phyloP scores from a whole-genome alignment of 352 stramenopile species.

The Phytophthora pistaciae region DNA sequence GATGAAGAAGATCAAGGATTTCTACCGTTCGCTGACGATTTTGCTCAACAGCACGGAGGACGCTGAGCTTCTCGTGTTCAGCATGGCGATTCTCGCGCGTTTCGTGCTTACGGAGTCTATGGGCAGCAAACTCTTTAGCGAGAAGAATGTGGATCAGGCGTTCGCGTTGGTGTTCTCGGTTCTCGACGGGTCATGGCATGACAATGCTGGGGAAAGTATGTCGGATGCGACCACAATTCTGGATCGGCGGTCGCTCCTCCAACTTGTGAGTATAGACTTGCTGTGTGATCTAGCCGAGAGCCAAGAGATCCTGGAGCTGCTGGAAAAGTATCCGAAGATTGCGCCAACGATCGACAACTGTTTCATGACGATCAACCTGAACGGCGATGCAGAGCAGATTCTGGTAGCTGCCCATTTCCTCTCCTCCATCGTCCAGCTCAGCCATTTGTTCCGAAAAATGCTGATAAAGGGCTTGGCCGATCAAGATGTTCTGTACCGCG shows the following conservation, averaged over 20 bases:
- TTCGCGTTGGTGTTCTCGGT: slow-evolving; percentile 81
- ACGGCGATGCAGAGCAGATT: slow-evolving; percentile 68
- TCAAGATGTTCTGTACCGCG: slow-evolving; percentile 68
- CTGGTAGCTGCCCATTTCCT: slow-evolving; percentile 73
- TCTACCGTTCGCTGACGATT: slow-evolving; percentile 84
- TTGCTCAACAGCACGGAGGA: slow-evolving; percentile 85
- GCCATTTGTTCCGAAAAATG: slow-evolving; percentile 71
- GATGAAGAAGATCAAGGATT: slow-evolving; percentile 82
- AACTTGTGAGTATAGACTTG: slow-evolving; percentile 72
- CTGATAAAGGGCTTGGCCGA: slow-evolving; percentile 61
- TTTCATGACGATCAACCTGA: slow-evolving; percentile 73
- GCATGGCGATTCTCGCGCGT: slow-evolving; percentile 79
- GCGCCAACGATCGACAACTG: slow-evolving; percentile 55
- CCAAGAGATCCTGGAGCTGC: slow-evolving; percentile 55
- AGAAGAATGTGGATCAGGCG: slow-evolving; percentile 83
- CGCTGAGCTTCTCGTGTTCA: slow-evolving; percentile 75
- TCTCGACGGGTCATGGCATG: slow-evolving; percentile 64
- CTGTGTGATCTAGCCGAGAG: slow-evolving; percentile 71
- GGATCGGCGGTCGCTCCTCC: slow-evolving; percentile 46
- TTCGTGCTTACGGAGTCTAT: slow-evolving; percentile 79
- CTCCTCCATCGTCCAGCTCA: slow-evolving; percentile 55
- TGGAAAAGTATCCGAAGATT: slow-evolving; percentile 70
- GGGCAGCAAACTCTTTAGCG: slow-evolving; percentile 83
- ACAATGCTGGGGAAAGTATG: slow-evolving; percentile 29
- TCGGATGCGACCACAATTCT: slow-evolving; percentile 49